Base-by-base conservation (phyloP, 2,329 filamentous ascomycete species). In the Paecilomyces sp. region DNA sequence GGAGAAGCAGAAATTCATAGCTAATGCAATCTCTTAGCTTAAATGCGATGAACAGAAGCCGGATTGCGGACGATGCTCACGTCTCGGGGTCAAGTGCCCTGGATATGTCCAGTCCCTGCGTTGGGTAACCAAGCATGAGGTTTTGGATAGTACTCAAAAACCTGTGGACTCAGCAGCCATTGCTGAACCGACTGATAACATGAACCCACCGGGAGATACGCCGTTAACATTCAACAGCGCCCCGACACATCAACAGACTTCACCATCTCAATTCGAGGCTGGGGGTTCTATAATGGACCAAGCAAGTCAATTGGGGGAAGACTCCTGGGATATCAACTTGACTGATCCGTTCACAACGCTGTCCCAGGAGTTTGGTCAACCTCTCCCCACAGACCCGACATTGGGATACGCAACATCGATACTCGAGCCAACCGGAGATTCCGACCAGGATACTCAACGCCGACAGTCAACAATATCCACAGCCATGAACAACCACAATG, bases 21-120 rank as follows among this genome's bases (percentile, higher is more conserved):
- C 41, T 41, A 56, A 53, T 22, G 30, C 56, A 61, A 34, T 22
- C 22, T 55, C 15, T 36, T 28, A 75, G 72, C 70, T 76, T 56
- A 76, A 76, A 67, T 76, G 74, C 59, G 74, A 74, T 63, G 73
- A 76, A 62, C 71, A 74, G 55, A 72, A 73, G 57, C 74, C 74
- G 33, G 64, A 72, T 25, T 76, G 74, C 61, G 67, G 60, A 63
- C 73, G 74, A 54, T 76, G 74, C 56, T 70, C 64, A n/a, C 72
- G 74, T 25, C 57, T 76, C 28, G 72, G 74, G 0, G 70, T 76
- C 24, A 69, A 66, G 28, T 76, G 74, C 31, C 73, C 74, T 18
- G 74, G 74, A 2, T 76, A 76, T 63, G 64, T 70, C 1, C 72
- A 75, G 58, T 71, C 72, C 4, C 63, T 76, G 22, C 70, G 72